Percentiles rank a stretch among this genome's conserved stretches.
Evolutionary conservation across 169 alveolate genomes (phyloP).

Genomic region (Cyclospora cayetanensis): DNA sequence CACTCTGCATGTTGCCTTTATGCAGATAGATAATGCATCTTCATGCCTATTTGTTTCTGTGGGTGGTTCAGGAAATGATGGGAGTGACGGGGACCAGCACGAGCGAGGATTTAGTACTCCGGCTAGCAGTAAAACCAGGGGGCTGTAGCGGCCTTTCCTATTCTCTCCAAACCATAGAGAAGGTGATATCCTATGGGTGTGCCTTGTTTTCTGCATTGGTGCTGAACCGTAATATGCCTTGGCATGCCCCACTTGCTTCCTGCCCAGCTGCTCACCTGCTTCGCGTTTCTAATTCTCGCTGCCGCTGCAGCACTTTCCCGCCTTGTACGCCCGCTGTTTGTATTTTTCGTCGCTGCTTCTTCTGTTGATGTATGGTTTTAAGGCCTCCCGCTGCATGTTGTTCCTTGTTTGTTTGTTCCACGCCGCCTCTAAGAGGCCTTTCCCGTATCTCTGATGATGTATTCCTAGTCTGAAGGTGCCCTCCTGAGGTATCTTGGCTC

Average conservation of each 20-base stretch:
- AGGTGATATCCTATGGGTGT: background rate
- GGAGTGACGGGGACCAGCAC: too few species aligned
- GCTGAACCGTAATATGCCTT: background rate
- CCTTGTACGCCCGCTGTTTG: background rate
- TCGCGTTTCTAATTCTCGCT: background rate
- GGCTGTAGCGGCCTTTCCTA: conserved; percentile 72
- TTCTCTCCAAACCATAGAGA: background rate
- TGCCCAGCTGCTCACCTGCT: background rate
- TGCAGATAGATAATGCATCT: too few species aligned
- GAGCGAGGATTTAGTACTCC: too few species aligned
- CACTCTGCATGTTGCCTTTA: too few species aligned
- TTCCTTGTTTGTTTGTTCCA: background rate
- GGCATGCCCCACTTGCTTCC: background rate
- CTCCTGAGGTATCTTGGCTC: background rate
- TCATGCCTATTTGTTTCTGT: too few species aligned
- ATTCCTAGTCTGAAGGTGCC: background rate
- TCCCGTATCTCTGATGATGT: background rate
- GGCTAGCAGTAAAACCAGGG: conserved; percentile 62
- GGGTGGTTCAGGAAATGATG: too few species aligned
- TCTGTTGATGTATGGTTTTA: background rate
- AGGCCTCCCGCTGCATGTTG: background rate
- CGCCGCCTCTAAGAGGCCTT: background rate
- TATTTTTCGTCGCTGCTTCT: background rate
- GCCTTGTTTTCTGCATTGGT: background rate
- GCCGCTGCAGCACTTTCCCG: background rate